Evolutionary conservation across 1,139 yeast species (phyloP), one percentile per base, ranked within the genome.

Genomic region (Suhomyces taliae): DNA sequence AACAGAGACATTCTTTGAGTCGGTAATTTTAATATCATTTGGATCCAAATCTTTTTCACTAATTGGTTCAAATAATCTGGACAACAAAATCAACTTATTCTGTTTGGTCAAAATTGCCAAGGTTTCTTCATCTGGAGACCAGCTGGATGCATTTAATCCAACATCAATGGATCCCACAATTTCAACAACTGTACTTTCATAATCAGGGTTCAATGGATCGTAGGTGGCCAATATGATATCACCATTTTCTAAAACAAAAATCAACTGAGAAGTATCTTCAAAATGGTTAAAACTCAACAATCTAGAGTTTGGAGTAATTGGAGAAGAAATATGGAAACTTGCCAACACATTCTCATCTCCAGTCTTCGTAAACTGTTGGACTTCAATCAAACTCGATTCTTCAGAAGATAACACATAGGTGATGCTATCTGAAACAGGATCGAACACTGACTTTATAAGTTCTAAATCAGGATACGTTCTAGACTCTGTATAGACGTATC

Each of bases 81-180:
- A 87, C 46, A 93, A 72, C 34, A 91, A 63, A 1, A 90, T 69
- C 29, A 90, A 68, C 48, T 81, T 83, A 51, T 76, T 69, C 36
- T 86, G 87, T 11, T 65, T 72, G 1, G 93, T 83, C n/a, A 86
- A 78, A 15, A 95, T 58, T 1, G 85, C 82, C 50, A 93, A 70
- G 0, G 90, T 80, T 61, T 93, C 98, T 59, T 91, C 97, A 62
- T 93, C 98, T 5, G 87, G 85, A 8, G 96, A 86, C 99, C 99
- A 95, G 39, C 70, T 61, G 0, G 97, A 95, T 19, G 90, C 85
- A 36, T 68, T 62, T 12, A 91, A 70, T 0, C 93, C 95, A 36
- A 76, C 81, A 58, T 90, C 97, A 32, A 93, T 83, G 24, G 91
- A 79, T 0, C 98, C 98, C 7, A 87, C 93, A 47, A 91, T 85